Conservation (phyloP, 2,329 filamentous ascomycete species). For the Trichoderma citrinoviride region DNA sequence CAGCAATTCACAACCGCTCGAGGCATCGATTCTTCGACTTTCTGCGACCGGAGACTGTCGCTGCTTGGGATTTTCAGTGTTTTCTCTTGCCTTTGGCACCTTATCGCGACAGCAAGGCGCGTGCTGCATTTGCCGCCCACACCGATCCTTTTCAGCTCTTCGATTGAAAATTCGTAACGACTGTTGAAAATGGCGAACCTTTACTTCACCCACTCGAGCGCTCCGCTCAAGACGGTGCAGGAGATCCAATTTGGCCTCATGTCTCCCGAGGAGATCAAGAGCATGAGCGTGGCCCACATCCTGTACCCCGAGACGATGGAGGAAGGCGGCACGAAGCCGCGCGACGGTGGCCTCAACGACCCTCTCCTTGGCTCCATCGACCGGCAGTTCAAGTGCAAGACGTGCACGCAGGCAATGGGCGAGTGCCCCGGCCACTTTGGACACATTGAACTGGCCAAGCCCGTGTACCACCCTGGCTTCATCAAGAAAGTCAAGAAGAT, state of each 20-base stretch:
- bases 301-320: slow-evolving; percentile 99
- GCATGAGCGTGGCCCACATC: slow-evolving; percentile 95
- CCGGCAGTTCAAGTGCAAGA: slow-evolving; percentile 90
- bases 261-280: slow-evolving; percentile 98
- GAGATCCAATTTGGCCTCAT: slow-evolving; percentile 99
- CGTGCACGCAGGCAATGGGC: slow-evolving; percentile 91
- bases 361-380: slow-evolving; percentile 96
- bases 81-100: slow-evolving; percentile 16
- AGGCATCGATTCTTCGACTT: slow-evolving; percentile 35
- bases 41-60: slow-evolving; percentile 27
- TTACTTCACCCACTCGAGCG: slow-evolving; percentile 85
- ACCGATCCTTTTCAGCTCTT: slow-evolving; percentile 24
- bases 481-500: slow-evolving; percentile 99
- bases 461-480: slow-evolving; percentile 93
- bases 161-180: slow-evolving; percentile 23
- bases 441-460: slow-evolving; percentile 95
- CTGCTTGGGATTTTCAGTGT: slow-evolving; percentile 30
- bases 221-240: slow-evolving; percentile 94
- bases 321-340: slow-evolving; percentile 85
- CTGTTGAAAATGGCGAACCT: slow-evolving; percentile 80
- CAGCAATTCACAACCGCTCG: slow-evolving; percentile 33
- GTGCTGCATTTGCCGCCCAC: slow-evolving; percentile 23
- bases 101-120: slow-evolving; percentile 24
- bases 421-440: slow-evolving; percentile 98
- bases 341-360: slow-evolving; percentile 90